These are phyloP conservation scores for Aspergillus japonicus DNA, from an alignment of 2,329 filamentous ascomycete genomes.

Conservation along the genomic window DNA sequence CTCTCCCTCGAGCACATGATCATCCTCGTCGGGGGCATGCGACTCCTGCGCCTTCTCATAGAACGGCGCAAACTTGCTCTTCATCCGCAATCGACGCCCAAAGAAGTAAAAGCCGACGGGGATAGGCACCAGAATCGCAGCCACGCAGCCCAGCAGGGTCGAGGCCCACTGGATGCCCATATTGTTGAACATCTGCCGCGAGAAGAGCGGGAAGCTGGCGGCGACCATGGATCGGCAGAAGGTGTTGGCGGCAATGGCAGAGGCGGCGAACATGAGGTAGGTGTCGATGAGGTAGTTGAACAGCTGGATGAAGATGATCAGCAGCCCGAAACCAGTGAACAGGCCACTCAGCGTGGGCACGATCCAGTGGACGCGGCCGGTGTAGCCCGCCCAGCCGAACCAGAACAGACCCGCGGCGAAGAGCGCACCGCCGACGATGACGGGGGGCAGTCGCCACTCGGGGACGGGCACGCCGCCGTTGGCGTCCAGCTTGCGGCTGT, in stretches of 20 bases:
- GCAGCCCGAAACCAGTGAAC: slow-evolving; percentile 57
- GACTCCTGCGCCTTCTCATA: slow-evolving; percentile 10
- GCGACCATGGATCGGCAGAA: slow-evolving; percentile 48
- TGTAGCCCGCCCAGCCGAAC: slow-evolving; percentile 71
- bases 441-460: slow-evolving; percentile 58
- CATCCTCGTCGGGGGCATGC: slow-evolving; percentile 19
- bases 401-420: slow-evolving; percentile 68
- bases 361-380: slow-evolving; percentile 40
- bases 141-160: slow-evolving; percentile 39
- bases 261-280: slow-evolving; percentile 55
- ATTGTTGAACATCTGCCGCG: slow-evolving; percentile 53
- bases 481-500: slow-evolving; percentile 65
- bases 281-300: slow-evolving; percentile 62
- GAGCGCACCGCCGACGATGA: slow-evolving; percentile 52
- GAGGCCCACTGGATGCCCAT: slow-evolving; percentile 41
- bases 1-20: slow-evolving; percentile 16
- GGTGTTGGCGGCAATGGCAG: slow-evolving; percentile 56
- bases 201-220: slow-evolving; percentile 55
- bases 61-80: slow-evolving; percentile 13
- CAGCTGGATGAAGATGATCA: slow-evolving; percentile 57
- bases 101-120: slow-evolving; percentile 32
- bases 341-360: slow-evolving; percentile 49
- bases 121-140: slow-evolving; percentile 37
- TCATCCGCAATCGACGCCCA: slow-evolving; percentile 25
- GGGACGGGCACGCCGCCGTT: slow-evolving; percentile 61